Conservation (phyloP, 2,329 filamentous ascomycete genomes). For the Fonsecaea pugnacius region DNA sequence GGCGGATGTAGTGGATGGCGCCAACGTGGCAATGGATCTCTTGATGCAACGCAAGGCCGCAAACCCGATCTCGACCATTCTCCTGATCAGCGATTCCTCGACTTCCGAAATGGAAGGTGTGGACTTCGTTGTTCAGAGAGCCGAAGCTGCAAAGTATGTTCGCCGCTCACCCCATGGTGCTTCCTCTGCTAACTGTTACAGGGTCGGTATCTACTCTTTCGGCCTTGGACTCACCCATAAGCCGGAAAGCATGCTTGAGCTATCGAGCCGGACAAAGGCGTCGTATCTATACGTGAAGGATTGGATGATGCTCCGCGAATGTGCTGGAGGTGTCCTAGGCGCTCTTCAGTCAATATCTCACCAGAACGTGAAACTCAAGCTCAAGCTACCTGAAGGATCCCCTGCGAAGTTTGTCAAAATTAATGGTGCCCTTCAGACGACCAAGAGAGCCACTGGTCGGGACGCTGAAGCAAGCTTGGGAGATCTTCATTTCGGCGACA, state of each 20-base stretch:
- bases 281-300: conserved; percentile 99
- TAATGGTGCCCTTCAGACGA: conserved; percentile 92
- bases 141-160: conserved; percentile 91
- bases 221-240: conserved; percentile 96
- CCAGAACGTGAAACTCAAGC: conserved; percentile 94
- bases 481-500: conserved; percentile 93
- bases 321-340: conserved; percentile 88
- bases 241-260: conserved; percentile 97
- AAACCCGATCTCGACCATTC: conserved; percentile 92
- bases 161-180: conserved; percentile 3
- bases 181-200: conserved; percentile 45
- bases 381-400: conserved; percentile 91
- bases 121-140: conserved; percentile 94
- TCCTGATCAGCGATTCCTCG: conserved; percentile 96
- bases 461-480: conserved; percentile 92
- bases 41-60: conserved; percentile 97
- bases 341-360: conserved; percentile 94
- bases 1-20: conserved; percentile 94
- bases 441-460: conserved; percentile 89
- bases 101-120: conserved; percentile 93
- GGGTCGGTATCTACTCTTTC: conserved; percentile 94
- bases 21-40: conserved; percentile 97
- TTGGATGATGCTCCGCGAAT: conserved; percentile 99
- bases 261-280: conserved; percentile 92
- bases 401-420: conserved; percentile 99